A percentile compares a stretch with the other conserved stretches of the same genome.
These are phyloP conservation scores for Carex kokanica DNA, from an alignment of 176 grass and related monocot genomes.

Conservation along the genomic window DNA sequence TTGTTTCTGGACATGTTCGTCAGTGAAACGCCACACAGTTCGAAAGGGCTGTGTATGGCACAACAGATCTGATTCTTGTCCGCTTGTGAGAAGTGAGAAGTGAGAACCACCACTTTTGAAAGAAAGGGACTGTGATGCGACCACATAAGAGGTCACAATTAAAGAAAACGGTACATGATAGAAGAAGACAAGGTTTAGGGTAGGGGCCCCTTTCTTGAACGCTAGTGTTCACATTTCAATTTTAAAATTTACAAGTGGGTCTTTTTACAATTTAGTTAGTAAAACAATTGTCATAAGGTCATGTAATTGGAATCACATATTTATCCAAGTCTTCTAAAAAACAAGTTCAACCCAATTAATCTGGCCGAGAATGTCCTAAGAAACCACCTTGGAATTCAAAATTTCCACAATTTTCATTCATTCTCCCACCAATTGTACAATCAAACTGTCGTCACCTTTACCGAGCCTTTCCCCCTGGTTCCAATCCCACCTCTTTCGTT, in stretches of 20 bases:
- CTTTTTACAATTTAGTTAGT: neutral
- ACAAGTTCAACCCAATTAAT: neutral
- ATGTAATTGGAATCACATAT: neutral
- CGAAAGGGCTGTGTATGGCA: neutral
- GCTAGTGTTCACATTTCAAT: neutral
- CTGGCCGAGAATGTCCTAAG: neutral
- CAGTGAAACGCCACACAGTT: neutral
- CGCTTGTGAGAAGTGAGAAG: neutral
- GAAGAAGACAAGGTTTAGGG: neutral
- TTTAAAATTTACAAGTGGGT: neutral
- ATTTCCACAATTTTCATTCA: neutral
- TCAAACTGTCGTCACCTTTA: neutral
- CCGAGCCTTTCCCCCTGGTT: neutral
- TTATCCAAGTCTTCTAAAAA: neutral
- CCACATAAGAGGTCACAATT: neutral
- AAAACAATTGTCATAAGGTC: neutral
- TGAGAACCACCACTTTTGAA: conserved; percentile 15
- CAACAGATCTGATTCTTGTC: neutral
- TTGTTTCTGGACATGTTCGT: too few species aligned
- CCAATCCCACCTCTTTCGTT: conserved; percentile 9
- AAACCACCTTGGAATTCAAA: neutral
- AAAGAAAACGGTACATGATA: neutral
- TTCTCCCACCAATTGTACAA: neutral
- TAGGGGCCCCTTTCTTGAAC: neutral
- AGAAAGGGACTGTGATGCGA: conserved; percentile 5